Base-by-base conservation (phyloP, 2,329 filamentous ascomycete genomes). In the Herpotrichia juniperi region DNA sequence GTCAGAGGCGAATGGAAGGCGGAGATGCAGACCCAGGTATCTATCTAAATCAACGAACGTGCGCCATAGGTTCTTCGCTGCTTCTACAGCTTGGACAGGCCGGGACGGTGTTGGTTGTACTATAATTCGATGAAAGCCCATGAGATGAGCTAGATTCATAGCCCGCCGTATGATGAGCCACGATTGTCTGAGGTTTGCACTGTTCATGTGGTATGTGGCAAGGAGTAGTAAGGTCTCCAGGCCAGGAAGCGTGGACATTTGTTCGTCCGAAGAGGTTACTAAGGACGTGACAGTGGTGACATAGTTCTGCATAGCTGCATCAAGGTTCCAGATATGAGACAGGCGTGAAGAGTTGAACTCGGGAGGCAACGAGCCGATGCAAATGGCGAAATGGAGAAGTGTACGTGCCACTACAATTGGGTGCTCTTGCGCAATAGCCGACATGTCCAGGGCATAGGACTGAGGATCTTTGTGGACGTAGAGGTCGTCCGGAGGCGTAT, bases 61-160 rank as follows among this genome's bases (percentile, higher is more conserved):
- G 12, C 66, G 61, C 69, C 69, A 73, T 12, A 70, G 58, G 22
- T 42, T 50, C 42, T 67, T 67, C 22, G 69, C 66, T 16, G 62
- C 56, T 12, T 63, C 62, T 9, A 72, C 47, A 7, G 60, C 64
- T 46, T 67, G 53, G 14, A 71, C 57, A 2, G 64, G 57, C 3
- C 67, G 59, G 2, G 57, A 48, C 11, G 48, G 25, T 9, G 57
- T 58, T n/a, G 54, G 40, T 42, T 67, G 59, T 1, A 47, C 46
- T 12, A 72, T 63, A 25, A 72, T 72, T 39, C 67, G 70, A 37
- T 73, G 70, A 47, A 72, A 69, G 1, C 70, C 70, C 69, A 73
- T 72, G 2, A 73, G 64, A 19, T 73, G 67, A 14, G 70, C 69
- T 4, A 72, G 51, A 22, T 64, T 71, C 37, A 72, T 56, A n/a